Evolutionary conservation across 225 moss, liverwort and hornwort genomes (phyloP), one percentile per base, ranked within the genome.

Genomic region (Physcomitrellopsis africana): DNA sequence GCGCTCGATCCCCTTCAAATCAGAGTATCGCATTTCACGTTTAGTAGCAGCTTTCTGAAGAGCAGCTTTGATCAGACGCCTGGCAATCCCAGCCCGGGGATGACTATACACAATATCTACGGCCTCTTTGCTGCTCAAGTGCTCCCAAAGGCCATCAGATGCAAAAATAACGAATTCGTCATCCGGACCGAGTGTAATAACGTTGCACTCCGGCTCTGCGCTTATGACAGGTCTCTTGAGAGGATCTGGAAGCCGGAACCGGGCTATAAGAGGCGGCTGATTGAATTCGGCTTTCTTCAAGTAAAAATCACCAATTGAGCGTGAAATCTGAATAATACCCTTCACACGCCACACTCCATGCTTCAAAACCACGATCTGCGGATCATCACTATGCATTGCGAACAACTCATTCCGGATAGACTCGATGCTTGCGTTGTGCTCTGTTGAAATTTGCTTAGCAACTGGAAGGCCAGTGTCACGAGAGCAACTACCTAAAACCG

Each of bases 81-180:
- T 89, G 13, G 93, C 97, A 80, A 93, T 92, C 41, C 97, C 97
- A 67, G 76, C 18, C 1, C 94, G 91, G 71, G 94, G 93, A 72
- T 92, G 85, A 61, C 89, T 90, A 64, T 93, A 89, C 5, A 94
- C 97, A 17, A 99, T 90, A 48, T 99, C 93, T 0, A 92, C 97
- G 37, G 94, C 97, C 72, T 95, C 94, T 73, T 93, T 91, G 75
- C 79, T 99, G 84, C 84, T 90, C 79, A 99, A 66, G 81, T 99
- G 97, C 89, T 99, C 97, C 97, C 97, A 99, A 42, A 99, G 89
- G 37, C 97, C 97, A 81, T 99, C 97, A 43, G 97, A 99, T 41
- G 97, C 97, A 63, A 99, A 92, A 77, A 99, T 93, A 26, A 99
- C 82, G 64, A 99, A 99, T 75, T 87, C 95, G 53, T 92, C 93